Evolutionary conservation across 1,284 basidiomycete species (phyloP).

Genomic region (Lentinus polychrous): DNA sequence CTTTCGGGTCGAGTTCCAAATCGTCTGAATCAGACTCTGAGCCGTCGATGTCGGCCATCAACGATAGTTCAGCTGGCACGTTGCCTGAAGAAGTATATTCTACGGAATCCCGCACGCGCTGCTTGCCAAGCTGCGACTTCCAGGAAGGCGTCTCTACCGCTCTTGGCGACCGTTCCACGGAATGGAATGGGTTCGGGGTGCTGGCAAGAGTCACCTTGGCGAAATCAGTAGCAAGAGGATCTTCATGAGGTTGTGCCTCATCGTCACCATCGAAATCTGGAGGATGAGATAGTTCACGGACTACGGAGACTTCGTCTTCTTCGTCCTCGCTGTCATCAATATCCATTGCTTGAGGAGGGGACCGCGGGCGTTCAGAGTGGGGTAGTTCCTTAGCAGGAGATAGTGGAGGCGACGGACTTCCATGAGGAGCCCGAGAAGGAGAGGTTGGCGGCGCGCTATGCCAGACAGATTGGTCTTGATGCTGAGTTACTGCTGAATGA

Average conservation of each 20-base stretch:
- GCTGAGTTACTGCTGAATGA: no score
- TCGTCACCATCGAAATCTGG: conserved; percentile 11
- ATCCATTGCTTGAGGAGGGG: background rate
- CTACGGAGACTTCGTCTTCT: conserved; percentile 21
- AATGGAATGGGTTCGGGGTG: conserved; percentile 3
- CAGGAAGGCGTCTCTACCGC: background rate
- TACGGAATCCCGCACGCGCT: background rate
- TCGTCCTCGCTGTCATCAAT: conserved; percentile 9
- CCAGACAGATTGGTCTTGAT: no score
- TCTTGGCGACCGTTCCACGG: background rate
- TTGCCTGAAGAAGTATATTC: background rate
- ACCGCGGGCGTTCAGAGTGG: background rate
- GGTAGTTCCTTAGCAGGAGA: background rate
- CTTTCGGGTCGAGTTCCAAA: conserved; percentile 35
- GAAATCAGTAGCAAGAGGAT: background rate
- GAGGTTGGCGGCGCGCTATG: background rate
- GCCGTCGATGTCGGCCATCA: background rate
- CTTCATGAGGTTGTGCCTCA: background rate
- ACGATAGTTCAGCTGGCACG: background rate
- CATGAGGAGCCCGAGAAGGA: background rate
- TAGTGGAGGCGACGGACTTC: background rate
- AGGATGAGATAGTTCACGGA: conserved; percentile 26
- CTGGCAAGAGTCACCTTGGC: background rate
- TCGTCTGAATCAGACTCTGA: conserved; percentile 29
- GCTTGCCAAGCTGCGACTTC: background rate